These are phyloP conservation scores for Epichloe hybrida DNA, from an alignment of 2,329 filamentous ascomycete genomes.

Conservation along the genomic window DNA sequence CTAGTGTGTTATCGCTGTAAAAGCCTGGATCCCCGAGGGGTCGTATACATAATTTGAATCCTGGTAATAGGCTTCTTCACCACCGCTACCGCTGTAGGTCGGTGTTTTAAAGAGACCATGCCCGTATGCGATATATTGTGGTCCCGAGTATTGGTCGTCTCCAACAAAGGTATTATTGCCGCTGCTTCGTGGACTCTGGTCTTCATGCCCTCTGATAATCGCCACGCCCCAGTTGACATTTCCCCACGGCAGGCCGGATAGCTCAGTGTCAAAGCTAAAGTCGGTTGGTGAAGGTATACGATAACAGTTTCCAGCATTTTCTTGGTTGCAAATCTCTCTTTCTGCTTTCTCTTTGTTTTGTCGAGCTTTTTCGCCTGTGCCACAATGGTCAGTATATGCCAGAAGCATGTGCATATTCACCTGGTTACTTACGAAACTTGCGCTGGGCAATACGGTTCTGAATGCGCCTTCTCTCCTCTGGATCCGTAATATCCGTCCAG, in stretches of 20 bases:
- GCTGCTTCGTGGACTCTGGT: constrained; percentile 30
- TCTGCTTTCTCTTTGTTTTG: constrained; percentile 54
- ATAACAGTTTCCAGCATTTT: constrained; percentile 52
- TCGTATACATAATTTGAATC: constrained; percentile 17
- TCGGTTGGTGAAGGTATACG: constrained; percentile 44
- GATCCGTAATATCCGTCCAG: constrained; percentile 58
- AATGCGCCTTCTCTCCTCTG: constrained; percentile 57
- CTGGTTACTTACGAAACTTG: constrained; percentile 50
- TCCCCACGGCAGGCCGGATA: constrained; percentile 61
- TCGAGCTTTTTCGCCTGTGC: constrained; percentile 53
- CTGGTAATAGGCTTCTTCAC: constrained; percentile 21
- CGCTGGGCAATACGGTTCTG: constrained; percentile 66
- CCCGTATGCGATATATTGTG: constrained; percentile 15
- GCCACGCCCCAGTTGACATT: constrained; percentile 47
- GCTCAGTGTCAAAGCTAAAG: constrained; percentile 33
- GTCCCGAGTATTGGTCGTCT: constrained; percentile 19
- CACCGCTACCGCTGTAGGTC: constrained; percentile 21
- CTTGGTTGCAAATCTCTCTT: constrained; percentile 48
- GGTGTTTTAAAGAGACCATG: constrained; percentile 8
- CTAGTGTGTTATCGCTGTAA: background rate
- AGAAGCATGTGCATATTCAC: background rate
- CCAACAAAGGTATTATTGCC: constrained; percentile 22
- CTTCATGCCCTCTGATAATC: constrained; percentile 36
- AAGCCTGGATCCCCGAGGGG: background rate
- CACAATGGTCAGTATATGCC: constrained; percentile 2